Evolutionary conservation across 106 monocot genomes (phyloP).

Genomic region (Dendrobium chrysotoxum): DNA sequence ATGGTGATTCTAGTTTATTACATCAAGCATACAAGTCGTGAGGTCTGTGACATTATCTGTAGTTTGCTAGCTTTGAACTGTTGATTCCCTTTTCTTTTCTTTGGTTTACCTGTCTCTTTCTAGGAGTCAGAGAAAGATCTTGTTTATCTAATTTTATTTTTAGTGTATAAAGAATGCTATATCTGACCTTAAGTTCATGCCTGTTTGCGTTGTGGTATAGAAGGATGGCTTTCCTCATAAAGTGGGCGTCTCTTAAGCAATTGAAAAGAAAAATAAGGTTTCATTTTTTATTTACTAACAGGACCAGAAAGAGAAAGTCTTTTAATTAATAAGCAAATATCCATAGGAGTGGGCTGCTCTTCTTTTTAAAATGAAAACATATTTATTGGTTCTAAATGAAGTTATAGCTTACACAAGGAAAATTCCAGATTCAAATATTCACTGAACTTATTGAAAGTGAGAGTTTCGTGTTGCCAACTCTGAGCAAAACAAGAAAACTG

Average conservation of each 20-base stretch:
- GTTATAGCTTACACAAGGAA: neutral
- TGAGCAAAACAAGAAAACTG: neutral
- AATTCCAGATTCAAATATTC: neutral
- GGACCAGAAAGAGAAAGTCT: neutral
- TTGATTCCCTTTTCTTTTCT: neutral
- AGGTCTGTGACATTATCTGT: constrained; percentile 33
- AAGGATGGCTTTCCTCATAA: neutral
- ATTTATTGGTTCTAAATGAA: neutral
- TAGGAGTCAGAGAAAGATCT: neutral
- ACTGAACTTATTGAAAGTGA: neutral
- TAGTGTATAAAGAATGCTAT: neutral
- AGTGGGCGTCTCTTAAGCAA: neutral
- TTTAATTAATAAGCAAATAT: neutral
- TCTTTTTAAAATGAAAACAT: neutral
- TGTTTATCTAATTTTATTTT: neutral
- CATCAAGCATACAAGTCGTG: constrained; percentile 62
- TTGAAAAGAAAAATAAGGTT: neutral
- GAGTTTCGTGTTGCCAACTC: neutral
- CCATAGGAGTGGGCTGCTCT: neutral
- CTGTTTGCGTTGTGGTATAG: neutral
- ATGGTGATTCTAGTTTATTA: constrained; percentile 83
- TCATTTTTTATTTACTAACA: neutral
- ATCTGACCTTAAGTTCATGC: neutral
- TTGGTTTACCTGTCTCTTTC: neutral
- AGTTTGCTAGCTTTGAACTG: neutral